Percentiles rank a stretch among this genome's conserved stretches.
Conservation (phyloP, 2,329 filamentous ascomycete genomes). For the Penicillium sclerotigenum region DNA sequence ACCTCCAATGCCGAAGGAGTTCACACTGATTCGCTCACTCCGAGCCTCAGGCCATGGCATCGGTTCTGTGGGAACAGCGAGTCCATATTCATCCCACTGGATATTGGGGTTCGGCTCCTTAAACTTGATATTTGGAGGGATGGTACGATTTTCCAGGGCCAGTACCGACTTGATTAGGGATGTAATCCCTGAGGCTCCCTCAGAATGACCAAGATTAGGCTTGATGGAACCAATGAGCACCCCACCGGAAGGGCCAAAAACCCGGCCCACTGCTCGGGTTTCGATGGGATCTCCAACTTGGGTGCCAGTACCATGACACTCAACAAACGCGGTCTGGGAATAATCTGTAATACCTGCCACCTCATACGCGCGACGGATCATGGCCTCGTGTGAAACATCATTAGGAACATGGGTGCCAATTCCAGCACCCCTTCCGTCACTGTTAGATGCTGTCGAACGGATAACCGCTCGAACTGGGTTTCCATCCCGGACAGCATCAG, state of each 20-base stretch:
- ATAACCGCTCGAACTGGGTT: constrained; percentile 1
- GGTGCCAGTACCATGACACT: constrained; percentile 32
- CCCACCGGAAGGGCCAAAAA: constrained; percentile 16
- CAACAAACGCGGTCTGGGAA: constrained; percentile 19
- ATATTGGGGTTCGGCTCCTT: constrained; percentile 6
- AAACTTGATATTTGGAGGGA: constrained; percentile 46
- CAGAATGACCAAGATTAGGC: constrained; percentile 42
- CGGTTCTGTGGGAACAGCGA: constrained; percentile 4
- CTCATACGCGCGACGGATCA: constrained; percentile 3
- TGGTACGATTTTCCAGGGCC: constrained; percentile 36
- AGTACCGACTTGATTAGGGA: constrained; percentile 19
- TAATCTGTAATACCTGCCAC: constrained; percentile 5
- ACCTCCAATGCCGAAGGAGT: constrained; percentile 22
- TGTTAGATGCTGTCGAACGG: background rate
- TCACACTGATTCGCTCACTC: constrained; percentile 10
- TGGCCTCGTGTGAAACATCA: background rate
- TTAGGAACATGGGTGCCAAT: background rate
- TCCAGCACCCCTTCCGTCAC: background rate
- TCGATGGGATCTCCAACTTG: constrained; percentile 31
- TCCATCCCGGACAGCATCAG: background rate
- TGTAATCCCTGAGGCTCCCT: constrained; percentile 54
- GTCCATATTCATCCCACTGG: background rate
- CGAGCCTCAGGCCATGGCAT: constrained; percentile 8
- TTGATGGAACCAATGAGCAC: constrained; percentile 14
- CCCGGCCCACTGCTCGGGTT: constrained; percentile 19